These are phyloP conservation scores for Apiotrichum domesticum DNA, from an alignment of 1,284 basidiomycete species.

Conservation along the genomic window DNA sequence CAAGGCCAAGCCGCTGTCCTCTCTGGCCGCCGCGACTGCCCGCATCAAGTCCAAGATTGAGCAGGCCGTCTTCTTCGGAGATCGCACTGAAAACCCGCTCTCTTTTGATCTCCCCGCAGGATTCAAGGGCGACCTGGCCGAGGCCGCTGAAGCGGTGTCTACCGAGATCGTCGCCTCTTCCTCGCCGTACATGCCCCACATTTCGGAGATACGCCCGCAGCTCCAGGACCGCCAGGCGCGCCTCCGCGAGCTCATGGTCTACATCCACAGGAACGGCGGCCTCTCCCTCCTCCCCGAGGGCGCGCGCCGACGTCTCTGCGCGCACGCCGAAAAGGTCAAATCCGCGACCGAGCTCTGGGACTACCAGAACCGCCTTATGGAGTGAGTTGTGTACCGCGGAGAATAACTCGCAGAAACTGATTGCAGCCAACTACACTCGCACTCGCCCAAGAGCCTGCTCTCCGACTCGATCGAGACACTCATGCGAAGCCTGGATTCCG, in stretches of 20 bases:
- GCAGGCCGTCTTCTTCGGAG: slow-evolving; percentile 54
- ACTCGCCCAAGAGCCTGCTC: slow-evolving; percentile 42
- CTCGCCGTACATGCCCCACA: slow-evolving; percentile 63
- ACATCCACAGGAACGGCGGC: slow-evolving; percentile 78
- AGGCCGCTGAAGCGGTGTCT: slow-evolving; percentile 49
- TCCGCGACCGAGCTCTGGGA: slow-evolving; percentile 79
- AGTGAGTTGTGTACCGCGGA: slow-evolving; percentile 25
- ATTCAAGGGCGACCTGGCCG: slow-evolving; percentile 50
- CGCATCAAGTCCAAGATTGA: slow-evolving; percentile 52
- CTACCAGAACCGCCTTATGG: slow-evolving; percentile 57
- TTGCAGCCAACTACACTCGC: slow-evolving; percentile 26
- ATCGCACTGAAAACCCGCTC: slow-evolving; percentile 51
- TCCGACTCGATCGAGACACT: slow-evolving; percentile 44
- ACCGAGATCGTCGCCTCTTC: slow-evolving; percentile 49
- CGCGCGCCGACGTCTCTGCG: slow-evolving; percentile 66
- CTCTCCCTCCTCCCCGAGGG: slow-evolving; percentile 72
- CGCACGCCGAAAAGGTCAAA: slow-evolving; percentile 83
- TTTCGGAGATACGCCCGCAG: slow-evolving; percentile 75
- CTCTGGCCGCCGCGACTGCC: slow-evolving; percentile 26
- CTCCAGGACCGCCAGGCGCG: slow-evolving; percentile 68
- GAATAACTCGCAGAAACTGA: background rate
- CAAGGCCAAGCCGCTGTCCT: slow-evolving; percentile 9
- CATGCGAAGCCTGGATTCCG: slow-evolving; percentile 28
- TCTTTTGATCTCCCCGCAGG: slow-evolving; percentile 49
- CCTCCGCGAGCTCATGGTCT: slow-evolving; percentile 73